phyloP scores from a whole-genome alignment of 192 early-diverging fungal species.

The Spizellomyces punctatus region DNA sequence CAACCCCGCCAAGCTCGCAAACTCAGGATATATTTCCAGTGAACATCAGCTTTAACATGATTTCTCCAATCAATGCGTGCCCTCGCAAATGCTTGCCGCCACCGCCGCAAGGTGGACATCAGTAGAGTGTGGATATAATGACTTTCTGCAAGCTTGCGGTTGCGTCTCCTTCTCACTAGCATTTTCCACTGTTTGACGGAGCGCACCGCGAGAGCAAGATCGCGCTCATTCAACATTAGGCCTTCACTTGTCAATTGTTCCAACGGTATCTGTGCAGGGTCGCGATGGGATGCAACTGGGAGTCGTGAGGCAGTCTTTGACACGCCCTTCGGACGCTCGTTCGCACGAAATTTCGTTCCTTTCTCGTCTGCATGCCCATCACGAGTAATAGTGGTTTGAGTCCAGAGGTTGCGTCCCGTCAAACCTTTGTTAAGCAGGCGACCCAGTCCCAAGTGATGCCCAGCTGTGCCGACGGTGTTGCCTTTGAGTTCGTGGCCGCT shows the following conservation, averaged over 20 bases:
- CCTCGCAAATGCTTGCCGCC: background rate
- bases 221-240: too few relatives aligned
- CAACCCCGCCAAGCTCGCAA: constrained; percentile 5
- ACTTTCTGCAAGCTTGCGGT: background rate
- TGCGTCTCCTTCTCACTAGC: background rate
- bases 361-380: too few relatives aligned
- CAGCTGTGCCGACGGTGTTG: too few relatives aligned
- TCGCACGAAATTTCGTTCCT: too few relatives aligned
- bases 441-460: background rate
- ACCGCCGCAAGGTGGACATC: background rate
- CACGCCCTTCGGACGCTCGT: too few relatives aligned
- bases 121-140: background rate
- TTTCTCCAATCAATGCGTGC: background rate
- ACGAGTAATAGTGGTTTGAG: too few relatives aligned
- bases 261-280: too few relatives aligned
- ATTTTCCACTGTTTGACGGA: background rate
- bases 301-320: too few relatives aligned
- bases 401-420: constrained; percentile 3
- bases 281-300: too few relatives aligned
- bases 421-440: background rate
- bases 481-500: too few relatives aligned
- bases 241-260: too few relatives aligned
- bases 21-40: background rate
- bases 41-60: constrained; percentile 11
- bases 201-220: background rate